Conservation (phyloP, 805 yeast genomes). For the Kluyveromyces lactis region DNA sequence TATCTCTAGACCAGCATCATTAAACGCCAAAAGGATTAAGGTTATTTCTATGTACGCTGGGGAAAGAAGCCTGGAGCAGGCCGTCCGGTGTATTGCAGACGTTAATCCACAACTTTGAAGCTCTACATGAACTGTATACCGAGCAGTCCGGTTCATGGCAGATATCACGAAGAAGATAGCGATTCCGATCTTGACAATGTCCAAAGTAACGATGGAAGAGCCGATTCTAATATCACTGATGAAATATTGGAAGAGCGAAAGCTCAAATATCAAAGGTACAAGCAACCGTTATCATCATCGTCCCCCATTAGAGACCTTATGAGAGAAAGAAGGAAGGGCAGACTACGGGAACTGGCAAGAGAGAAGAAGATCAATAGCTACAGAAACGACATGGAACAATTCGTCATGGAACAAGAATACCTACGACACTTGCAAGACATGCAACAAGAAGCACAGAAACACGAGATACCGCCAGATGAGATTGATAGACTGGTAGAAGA, state of each 20-base stretch:
- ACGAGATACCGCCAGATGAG: slow-evolving; percentile 15
- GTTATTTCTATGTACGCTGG: too few species aligned
- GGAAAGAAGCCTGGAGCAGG: too few species aligned
- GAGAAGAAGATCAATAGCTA: slow-evolving; percentile 7
- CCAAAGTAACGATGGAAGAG: neutral
- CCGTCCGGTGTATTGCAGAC: too few species aligned
- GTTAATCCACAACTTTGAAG: too few species aligned
- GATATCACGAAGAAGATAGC: neutral
- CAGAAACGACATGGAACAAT: slow-evolving; percentile 23
- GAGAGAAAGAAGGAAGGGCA: slow-evolving; percentile 5
- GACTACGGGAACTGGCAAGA: slow-evolving; percentile 1
- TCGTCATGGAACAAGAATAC: slow-evolving; percentile 20
- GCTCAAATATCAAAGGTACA: slow-evolving; percentile 1
- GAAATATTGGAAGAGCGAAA: slow-evolving; percentile 4
- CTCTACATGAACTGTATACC: neutral
- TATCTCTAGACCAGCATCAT: too few species aligned
- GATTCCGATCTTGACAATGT: neutral
- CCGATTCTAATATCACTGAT: slow-evolving; percentile 4
- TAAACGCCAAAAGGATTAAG: too few species aligned
- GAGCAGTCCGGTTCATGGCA: neutral
- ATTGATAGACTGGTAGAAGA: slow-evolving; percentile 15
- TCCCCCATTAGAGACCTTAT: slow-evolving; percentile 1
- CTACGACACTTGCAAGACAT: slow-evolving; percentile 10
- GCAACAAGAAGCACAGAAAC: slow-evolving; percentile 14
- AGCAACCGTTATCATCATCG: slow-evolving; percentile 5